Percentiles rank a stretch among this genome's conserved stretches.
Evolutionary conservation across 257 asterid genomes (phyloP).

Genomic region (Solanum chmielewskii): DNA sequence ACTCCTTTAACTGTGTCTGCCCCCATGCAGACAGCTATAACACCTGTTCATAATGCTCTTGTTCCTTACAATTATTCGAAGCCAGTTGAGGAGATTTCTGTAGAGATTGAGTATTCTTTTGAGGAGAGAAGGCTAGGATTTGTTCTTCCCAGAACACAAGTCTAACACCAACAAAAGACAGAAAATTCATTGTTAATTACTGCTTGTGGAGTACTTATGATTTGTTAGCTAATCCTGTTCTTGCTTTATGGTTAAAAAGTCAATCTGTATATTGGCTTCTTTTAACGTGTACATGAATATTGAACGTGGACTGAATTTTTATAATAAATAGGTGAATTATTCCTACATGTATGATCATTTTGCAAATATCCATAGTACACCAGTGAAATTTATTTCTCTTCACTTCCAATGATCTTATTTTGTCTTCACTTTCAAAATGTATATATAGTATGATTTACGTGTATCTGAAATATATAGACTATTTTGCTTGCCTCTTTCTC

Average conservation of each 20-base stretch:
- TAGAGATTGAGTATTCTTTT: conserved; percentile 67
- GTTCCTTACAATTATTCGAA: conserved; percentile 1
- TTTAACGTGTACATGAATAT: conserved; percentile 18
- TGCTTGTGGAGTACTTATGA: neutral
- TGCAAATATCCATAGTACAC: no score
- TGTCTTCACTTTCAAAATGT: no score
- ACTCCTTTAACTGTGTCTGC: conserved; percentile 55
- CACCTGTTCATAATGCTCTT: conserved; percentile 32
- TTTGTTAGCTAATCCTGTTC: conserved; percentile 12
- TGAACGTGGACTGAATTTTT: conserved; percentile 13
- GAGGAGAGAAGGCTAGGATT: conserved; percentile 84
- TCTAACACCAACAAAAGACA: neutral
- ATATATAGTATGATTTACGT: no score
- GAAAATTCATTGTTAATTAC: neutral
- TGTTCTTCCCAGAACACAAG: conserved; percentile 36
- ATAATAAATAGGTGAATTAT: neutral
- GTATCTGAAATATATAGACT: no score
- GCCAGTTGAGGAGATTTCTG: conserved; percentile 18
- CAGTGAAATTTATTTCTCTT: neutral
- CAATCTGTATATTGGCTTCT: conserved; percentile 16
- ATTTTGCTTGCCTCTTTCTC: no score
- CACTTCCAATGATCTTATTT: neutral
- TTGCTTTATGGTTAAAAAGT: neutral
- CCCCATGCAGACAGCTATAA: conserved; percentile 70
- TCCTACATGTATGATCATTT: neutral